These are phyloP conservation scores for Malania oleifera DNA, from an alignment of 164 flowering plant species.

Conservation along the genomic window DNA sequence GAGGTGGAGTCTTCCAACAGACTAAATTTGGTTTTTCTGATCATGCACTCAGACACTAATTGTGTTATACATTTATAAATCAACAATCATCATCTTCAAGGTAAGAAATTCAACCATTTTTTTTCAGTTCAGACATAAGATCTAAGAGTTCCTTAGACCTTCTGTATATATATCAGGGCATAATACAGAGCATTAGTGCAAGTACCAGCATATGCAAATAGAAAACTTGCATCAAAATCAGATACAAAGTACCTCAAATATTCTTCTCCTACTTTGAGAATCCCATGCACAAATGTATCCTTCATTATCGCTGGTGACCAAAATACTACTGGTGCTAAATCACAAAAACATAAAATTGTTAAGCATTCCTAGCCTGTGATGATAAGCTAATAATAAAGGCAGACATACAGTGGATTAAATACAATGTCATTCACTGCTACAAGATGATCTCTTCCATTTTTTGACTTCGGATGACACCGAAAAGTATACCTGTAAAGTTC, in stretches of 20 bases:
- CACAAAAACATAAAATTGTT: conserved; percentile 3
- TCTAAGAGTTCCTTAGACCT: no score
- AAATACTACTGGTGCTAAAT: conserved; percentile 35
- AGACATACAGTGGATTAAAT: conserved; percentile 67
- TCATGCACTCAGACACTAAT: neutral
- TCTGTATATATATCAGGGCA: neutral
- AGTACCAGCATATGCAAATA: neutral
- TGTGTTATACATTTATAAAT: no score
- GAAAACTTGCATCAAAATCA: neutral
- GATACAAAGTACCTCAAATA: conserved; percentile 54
- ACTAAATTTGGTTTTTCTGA: neutral
- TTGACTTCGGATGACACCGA: conserved; percentile 70
- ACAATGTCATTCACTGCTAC: conserved; percentile 76
- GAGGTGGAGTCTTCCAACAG: neutral
- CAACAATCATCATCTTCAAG: no score
- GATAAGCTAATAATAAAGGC: neutral
- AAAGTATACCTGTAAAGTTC: conserved; percentile 54
- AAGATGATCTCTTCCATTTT: conserved; percentile 46
- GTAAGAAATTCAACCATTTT: neutral
- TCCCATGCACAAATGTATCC: conserved; percentile 77
- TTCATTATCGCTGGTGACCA: conserved; percentile 78
- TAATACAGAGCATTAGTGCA: neutral
- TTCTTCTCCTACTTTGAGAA: conserved; percentile 54
- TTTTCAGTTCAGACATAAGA: no score
- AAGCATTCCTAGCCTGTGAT: neutral